phyloP scores from a whole-genome alignment of 306 rosid species.

The Clitoria ternatea region DNA sequence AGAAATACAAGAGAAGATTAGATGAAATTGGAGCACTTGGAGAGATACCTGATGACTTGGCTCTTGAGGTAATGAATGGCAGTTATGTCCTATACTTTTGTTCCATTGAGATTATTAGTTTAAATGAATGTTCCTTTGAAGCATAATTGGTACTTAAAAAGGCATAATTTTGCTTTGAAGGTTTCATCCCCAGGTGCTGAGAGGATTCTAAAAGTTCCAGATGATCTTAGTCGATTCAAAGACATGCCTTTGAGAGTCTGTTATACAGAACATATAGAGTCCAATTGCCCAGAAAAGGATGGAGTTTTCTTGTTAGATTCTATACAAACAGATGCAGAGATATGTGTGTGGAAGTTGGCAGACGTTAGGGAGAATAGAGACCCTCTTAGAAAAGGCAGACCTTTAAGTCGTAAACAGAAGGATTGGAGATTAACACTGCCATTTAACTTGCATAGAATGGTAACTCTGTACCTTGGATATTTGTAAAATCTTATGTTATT shows the following conservation, averaged over 20 bases:
- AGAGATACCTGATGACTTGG: conserved; percentile 79
- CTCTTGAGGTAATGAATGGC: conserved; percentile 57
- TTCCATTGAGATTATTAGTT: conserved; percentile 2
- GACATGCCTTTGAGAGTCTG: conserved; percentile 73
- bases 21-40: conserved; percentile 79
- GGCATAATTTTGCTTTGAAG: conserved; percentile 37
- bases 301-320: conserved; percentile 63
- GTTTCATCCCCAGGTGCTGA: conserved; percentile 93
- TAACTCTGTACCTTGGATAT: conserved; percentile 55
- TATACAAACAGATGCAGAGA: conserved; percentile 49
- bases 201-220: conserved; percentile 78
- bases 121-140: conserved; percentile 14
- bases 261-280: conserved; percentile 47
- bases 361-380: conserved; percentile 76
- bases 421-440: conserved; percentile 91
- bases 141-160: conserved; percentile 17
- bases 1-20: conserved; percentile 67
- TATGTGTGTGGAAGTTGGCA: conserved; percentile 89
- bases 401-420: conserved; percentile 69
- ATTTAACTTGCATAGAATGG: conserved; percentile 57
- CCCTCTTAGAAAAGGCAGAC: conserved; percentile 69
- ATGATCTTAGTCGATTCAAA: conserved; percentile 69
- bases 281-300: conserved; percentile 45
- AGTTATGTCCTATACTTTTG: not conserved
- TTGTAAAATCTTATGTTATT: conserved; percentile 29